phyloP scores from a whole-genome alignment of 768 basidiomycete genomes.

The Tulasnella sp. region DNA sequence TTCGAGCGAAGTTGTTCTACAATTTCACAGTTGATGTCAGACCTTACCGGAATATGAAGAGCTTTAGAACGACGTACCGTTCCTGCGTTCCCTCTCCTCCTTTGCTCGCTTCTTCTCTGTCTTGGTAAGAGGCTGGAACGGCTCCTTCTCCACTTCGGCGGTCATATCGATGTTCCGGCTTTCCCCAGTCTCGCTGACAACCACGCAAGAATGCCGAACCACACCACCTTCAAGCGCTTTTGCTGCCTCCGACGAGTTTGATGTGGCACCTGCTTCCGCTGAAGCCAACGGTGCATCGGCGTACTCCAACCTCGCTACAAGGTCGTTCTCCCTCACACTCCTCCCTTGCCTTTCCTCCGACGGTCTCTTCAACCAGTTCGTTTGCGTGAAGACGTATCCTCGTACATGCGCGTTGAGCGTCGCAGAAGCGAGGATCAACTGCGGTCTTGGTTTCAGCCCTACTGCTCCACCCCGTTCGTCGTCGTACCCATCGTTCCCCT shows the following conservation, averaged over 20 bases:
- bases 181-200: conserved; percentile 11
- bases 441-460: conserved; percentile 5
- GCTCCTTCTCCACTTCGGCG: conserved; percentile 11
- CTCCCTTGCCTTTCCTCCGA: neutral
- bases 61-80: neutral
- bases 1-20: neutral
- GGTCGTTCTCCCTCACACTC: conserved; percentile 17
- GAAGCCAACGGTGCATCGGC: neutral
- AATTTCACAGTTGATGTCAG: conserved; percentile 9
- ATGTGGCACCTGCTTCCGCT: neutral
- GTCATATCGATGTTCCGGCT: conserved; percentile 27
- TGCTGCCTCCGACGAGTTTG: neutral
- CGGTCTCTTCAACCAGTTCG: conserved; percentile 20
- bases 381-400: conserved; percentile 10
- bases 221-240: neutral
- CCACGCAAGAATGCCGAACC: conserved; percentile 23
- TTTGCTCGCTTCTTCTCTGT: conserved; percentile 11
- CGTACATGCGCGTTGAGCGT: conserved; percentile 17
- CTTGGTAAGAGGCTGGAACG: conserved; percentile 10
- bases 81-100: neutral
- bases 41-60: neutral
- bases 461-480: neutral
- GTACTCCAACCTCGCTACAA: conserved; percentile 6
- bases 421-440: conserved; percentile 19
- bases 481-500: neutral